Evolutionary conservation across 2,329 filamentous ascomycete species (phyloP).

Genomic region (Clarireedia homoeocarpa): DNA sequence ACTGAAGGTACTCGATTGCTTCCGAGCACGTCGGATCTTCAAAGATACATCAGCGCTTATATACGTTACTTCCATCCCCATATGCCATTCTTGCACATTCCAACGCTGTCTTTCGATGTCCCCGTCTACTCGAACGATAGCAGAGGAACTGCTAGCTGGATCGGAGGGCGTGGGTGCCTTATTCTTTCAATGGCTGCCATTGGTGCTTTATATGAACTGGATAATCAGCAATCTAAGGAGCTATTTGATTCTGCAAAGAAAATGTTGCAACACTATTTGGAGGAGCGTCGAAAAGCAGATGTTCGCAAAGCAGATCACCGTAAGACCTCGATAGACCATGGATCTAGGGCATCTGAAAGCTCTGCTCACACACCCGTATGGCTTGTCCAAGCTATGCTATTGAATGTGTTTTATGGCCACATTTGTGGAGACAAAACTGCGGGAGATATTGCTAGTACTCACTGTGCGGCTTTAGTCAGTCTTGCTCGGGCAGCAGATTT

Average conservation of each 20-base stretch:
- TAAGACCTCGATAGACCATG: slow-evolving; percentile 41
- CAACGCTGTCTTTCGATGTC: slow-evolving; percentile 84
- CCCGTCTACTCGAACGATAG: slow-evolving; percentile 58
- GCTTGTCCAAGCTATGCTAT: slow-evolving; percentile 93
- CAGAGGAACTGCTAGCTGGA: slow-evolving; percentile 47
- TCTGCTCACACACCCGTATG: slow-evolving; percentile 76
- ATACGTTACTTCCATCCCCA: slow-evolving; percentile 91
- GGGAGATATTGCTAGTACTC: slow-evolving; percentile 85
- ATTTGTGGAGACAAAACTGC: slow-evolving; percentile 88
- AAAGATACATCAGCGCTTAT: slow-evolving; percentile 85
- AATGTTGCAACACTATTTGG: slow-evolving; percentile 88
- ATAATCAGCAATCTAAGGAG: slow-evolving; percentile 70
- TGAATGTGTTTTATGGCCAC: slow-evolving; percentile 93
- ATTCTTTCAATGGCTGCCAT: slow-evolving; percentile 82
- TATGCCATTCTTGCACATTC: slow-evolving; percentile 86
- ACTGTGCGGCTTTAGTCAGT: slow-evolving; percentile 84
- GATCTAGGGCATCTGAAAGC: slow-evolving; percentile 45
- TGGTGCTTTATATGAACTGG: slow-evolving; percentile 80
- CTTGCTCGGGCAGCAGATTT: slow-evolving; percentile 85
- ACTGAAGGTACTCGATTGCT: slow-evolving; percentile 49
- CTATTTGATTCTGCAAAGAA: slow-evolving; percentile 91
- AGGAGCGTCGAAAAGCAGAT: slow-evolving; percentile 81
- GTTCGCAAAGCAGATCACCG: slow-evolving; percentile 57
- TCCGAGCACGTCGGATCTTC: slow-evolving; percentile 77
- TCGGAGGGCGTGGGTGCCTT: slow-evolving; percentile 78